A percentile compares a stretch with the other conserved stretches of the same genome.
These are phyloP conservation scores for Solanum commersonii DNA, from an alignment of 257 asterid species.

Conservation along the genomic window DNA sequence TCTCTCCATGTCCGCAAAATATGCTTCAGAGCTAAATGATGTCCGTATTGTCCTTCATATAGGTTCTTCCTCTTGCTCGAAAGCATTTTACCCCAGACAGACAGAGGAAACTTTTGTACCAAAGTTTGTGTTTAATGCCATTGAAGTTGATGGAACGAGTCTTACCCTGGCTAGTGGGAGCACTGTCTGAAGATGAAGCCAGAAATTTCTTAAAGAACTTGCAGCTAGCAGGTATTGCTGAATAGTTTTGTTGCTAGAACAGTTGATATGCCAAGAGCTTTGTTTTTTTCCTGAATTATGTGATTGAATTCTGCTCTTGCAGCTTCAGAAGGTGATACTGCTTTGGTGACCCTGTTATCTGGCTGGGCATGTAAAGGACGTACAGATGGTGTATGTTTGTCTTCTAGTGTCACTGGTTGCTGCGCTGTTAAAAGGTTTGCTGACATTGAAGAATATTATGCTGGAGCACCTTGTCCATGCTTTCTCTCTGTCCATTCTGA, in stretches of 20 bases:
- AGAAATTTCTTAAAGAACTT: constrained; percentile 22
- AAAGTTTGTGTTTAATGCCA: constrained; percentile 38
- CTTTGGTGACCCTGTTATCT: constrained; percentile 33
- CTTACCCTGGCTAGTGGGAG: constrained; percentile 37
- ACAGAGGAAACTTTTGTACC: constrained; percentile 34
- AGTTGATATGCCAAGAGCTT: background rate
- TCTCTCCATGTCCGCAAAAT: background rate
- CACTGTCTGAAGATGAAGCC: constrained; percentile 30
- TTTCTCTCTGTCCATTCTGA: constrained; percentile 8
- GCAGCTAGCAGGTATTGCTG: constrained; percentile 33
- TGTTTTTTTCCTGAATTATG: constrained; percentile 4
- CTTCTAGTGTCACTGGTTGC: constrained; percentile 23
- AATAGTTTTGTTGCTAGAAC: background rate
- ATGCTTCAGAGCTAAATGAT: background rate
- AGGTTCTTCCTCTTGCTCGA: constrained; percentile 42
- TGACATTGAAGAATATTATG: constrained; percentile 18
- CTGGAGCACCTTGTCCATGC: constrained; percentile 22
- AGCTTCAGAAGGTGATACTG: constrained; percentile 31
- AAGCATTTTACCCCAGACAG: constrained; percentile 27
- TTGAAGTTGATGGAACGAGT: constrained; percentile 38
- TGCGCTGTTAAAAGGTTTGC: constrained; percentile 15
- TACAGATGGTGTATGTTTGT: constrained; percentile 26
- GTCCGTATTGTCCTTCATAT: background rate
- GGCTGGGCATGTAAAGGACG: constrained; percentile 49
- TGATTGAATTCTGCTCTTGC: constrained; percentile 8